phyloP scores from a whole-genome alignment of 2,329 filamentous ascomycete species.

The Plenodomus lindquistii region DNA sequence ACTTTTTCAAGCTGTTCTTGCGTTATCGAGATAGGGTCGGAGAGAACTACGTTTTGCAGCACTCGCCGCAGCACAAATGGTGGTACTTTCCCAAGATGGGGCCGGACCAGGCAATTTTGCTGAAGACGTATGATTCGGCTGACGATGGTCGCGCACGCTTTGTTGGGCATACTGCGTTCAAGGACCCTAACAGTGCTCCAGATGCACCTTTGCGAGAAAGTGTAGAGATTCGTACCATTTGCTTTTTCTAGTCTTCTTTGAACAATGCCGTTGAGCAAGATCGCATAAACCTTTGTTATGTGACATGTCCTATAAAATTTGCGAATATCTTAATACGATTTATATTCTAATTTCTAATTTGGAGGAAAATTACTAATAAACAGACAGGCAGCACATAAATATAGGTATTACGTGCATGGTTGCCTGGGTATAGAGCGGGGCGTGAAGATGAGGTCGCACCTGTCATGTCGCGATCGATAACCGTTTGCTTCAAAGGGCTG shows the following conservation, averaged over 20 bases:
- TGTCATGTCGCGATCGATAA: slow-evolving; percentile 20
- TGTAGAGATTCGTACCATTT: slow-evolving; percentile 48
- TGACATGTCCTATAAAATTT: too few relatives aligned
- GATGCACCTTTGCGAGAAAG: slow-evolving; percentile 45
- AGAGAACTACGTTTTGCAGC: slow-evolving; percentile 48
- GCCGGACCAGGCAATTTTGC: slow-evolving; percentile 42
- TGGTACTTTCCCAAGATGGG: slow-evolving; percentile 48
- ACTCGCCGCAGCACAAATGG: slow-evolving; percentile 43
- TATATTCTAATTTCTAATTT: too few relatives aligned
- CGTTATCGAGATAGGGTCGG: slow-evolving; percentile 46
- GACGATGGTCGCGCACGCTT: slow-evolving; percentile 38
- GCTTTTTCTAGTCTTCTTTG: slow-evolving; percentile 46
- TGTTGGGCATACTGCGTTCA: slow-evolving; percentile 47
- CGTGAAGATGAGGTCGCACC: slow-evolving; percentile 21
- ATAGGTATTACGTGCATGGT: too few relatives aligned
- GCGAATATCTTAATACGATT: too few relatives aligned
- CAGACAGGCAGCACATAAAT: too few relatives aligned
- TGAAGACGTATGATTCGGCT: slow-evolving; percentile 48
- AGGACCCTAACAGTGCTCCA: slow-evolving; percentile 38
- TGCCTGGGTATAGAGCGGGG: slow-evolving; percentile 7
- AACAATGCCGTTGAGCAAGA: too few relatives aligned
- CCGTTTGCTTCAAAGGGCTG: slow-evolving; percentile 26
- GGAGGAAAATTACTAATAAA: too few relatives aligned
- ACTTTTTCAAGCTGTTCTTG: slow-evolving; percentile 49
- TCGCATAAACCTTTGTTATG: too few relatives aligned